These are phyloP conservation scores for Boletus huronensis DNA, from an alignment of 768 basidiomycete genomes.

Conservation along the genomic window DNA sequence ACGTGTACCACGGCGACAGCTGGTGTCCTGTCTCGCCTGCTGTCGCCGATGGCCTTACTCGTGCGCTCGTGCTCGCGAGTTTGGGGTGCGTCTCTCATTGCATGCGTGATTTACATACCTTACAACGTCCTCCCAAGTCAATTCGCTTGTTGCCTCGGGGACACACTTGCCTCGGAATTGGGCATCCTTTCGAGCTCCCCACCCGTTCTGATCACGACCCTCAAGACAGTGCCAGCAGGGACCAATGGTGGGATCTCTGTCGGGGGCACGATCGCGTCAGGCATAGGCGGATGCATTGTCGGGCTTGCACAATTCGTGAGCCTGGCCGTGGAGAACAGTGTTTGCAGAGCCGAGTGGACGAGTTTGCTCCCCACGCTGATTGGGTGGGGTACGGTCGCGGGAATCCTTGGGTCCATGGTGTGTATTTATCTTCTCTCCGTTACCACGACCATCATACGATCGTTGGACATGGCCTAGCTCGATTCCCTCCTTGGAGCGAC, in stretches of 20 bases:
- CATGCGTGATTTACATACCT: background rate
- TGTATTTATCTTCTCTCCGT: constrained; percentile 21
- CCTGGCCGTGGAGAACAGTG: constrained; percentile 59
- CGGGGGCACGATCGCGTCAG: constrained; percentile 70
- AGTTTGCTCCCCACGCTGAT: constrained; percentile 42
- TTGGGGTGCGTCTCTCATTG: constrained; percentile 51
- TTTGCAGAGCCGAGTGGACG: constrained; percentile 43
- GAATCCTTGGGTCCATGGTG: constrained; percentile 78
- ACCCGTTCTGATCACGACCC: constrained; percentile 77
- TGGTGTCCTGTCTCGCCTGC: constrained; percentile 64
- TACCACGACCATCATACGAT: background rate
- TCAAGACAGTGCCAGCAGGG: constrained; percentile 73
- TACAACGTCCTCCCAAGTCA: constrained; percentile 46
- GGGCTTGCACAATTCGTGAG: constrained; percentile 57
- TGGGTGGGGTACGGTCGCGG: constrained; percentile 60
- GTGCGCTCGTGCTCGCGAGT: constrained; percentile 56
- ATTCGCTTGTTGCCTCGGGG: constrained; percentile 85
- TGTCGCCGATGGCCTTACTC: constrained; percentile 51
- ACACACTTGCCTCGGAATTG: constrained; percentile 90
- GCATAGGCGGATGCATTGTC: constrained; percentile 69
- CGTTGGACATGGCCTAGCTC: constrained; percentile 41
- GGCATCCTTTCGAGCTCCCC: constrained; percentile 74
- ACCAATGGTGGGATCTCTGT: constrained; percentile 87
- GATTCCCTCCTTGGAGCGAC: constrained; percentile 90
- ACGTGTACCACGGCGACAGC: constrained; percentile 35